These are phyloP conservation scores for Casaregolazyma lundiana DNA, from an alignment of 1,139 yeast species.

Conservation along the genomic window DNA sequence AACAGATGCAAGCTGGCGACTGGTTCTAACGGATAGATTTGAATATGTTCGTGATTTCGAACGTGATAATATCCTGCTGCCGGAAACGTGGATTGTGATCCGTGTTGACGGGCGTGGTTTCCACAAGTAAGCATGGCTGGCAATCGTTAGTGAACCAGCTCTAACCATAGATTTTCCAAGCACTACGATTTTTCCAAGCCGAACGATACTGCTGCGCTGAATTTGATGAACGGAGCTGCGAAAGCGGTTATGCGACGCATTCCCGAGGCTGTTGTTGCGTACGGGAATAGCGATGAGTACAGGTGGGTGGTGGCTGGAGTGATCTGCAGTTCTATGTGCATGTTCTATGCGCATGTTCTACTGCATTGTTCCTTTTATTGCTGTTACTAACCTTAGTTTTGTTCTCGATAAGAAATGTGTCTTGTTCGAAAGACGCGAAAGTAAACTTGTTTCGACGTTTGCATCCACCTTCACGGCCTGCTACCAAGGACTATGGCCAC, in stretches of 20 bases:
- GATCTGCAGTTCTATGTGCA: neutral
- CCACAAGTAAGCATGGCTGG: conserved; percentile 48
- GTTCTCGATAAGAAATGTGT: conserved; percentile 57
- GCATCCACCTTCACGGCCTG: conserved; percentile 77
- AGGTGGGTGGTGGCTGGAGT: conserved; percentile 34
- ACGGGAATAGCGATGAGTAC: conserved; percentile 95
- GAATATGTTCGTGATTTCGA: conserved; percentile 88
- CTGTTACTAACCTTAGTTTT: too few species aligned
- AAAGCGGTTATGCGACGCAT: conserved; percentile 53
- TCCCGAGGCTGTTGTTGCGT: conserved; percentile 74
- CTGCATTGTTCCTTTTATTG: neutral
- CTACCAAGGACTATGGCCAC: conserved; percentile 65
- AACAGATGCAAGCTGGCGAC: neutral
- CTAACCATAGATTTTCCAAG: conserved; percentile 48
- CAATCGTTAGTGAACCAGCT: too few species aligned
- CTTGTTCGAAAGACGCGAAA: conserved; percentile 76
- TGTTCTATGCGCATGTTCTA: neutral
- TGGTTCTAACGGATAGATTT: conserved; percentile 51
- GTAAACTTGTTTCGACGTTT: conserved; percentile 72
- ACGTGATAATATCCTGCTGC: conserved; percentile 64
- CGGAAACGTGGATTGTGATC: conserved; percentile 75
- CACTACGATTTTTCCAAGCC: conserved; percentile 78
- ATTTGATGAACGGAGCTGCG: conserved; percentile 82
- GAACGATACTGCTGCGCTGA: conserved; percentile 71
- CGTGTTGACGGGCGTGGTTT: conserved; percentile 94